phyloP scores from a whole-genome alignment of 2,329 filamentous ascomycete species.

The Ramichloridium luteum region DNA sequence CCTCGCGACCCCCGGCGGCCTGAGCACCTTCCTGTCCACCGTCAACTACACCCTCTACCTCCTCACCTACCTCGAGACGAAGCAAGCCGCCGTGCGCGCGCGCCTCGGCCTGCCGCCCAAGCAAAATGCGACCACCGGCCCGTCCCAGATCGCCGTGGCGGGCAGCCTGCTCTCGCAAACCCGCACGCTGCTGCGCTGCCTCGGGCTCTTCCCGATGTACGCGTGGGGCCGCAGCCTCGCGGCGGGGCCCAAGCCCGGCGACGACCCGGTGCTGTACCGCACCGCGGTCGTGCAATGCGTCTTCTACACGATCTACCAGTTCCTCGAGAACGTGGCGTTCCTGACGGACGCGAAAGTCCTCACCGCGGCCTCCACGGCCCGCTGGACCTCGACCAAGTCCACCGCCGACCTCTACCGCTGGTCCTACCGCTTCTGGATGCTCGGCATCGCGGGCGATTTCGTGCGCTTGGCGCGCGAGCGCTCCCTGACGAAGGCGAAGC shows the following conservation, averaged over 20 bases:
- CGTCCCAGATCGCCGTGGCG: constrained; percentile 24
- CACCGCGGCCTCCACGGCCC: constrained; percentile 23
- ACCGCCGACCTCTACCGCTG: constrained; percentile 28
- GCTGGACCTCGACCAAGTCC: constrained; percentile 23
- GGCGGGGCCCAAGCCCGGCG: constrained; percentile 29
- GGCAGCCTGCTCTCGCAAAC: constrained; percentile 30
- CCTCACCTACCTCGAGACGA: constrained; percentile 31
- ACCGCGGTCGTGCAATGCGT: constrained; percentile 30
- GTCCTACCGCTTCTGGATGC: constrained; percentile 33
- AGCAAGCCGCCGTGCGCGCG: constrained; percentile 24
- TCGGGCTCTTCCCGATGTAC: constrained; percentile 33
- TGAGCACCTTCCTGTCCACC: constrained; percentile 34
- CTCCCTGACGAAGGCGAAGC: constrained; percentile 28
- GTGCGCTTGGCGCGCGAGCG: constrained; percentile 31
- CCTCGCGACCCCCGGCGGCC: constrained; percentile 32
- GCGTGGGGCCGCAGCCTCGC: constrained; percentile 32
- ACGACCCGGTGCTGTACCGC: constrained; percentile 31
- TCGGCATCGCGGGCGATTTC: constrained; percentile 33
- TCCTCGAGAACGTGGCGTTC: constrained; percentile 32
- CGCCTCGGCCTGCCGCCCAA: constrained; percentile 26
- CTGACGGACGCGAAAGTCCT: constrained; percentile 32
- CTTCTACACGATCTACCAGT: constrained; percentile 33
- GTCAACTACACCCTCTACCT: constrained; percentile 37
- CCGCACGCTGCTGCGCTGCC: constrained; percentile 33
- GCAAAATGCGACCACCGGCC: constrained; percentile 12